phyloP scores from a whole-genome alignment of 2,329 filamentous ascomycete species.

The Aspergillus novoparasiticus region DNA sequence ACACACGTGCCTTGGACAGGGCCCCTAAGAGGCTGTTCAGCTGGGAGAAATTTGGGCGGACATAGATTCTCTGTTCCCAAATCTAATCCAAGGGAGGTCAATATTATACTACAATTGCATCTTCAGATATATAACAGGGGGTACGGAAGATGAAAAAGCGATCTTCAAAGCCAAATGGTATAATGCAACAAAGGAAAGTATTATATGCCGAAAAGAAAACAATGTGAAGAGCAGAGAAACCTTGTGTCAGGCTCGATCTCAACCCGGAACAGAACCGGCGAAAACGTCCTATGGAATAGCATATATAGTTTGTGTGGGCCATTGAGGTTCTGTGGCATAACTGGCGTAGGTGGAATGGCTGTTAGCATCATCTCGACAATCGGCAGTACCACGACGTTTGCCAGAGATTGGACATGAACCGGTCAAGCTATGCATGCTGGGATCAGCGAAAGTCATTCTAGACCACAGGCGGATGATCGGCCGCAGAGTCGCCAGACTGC shows the following conservation, averaged over 20 bases:
- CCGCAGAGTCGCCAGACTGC: conserved; percentile 9
- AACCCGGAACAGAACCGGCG: neutral
- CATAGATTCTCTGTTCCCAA: neutral
- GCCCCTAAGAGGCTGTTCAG: no score
- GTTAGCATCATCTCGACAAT: neutral
- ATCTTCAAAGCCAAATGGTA: neutral
- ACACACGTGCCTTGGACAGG: neutral
- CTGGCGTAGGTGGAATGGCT: neutral
- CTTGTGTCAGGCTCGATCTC: no score
- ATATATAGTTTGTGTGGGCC: neutral
- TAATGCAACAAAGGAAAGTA: neutral
- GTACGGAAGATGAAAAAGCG: neutral
- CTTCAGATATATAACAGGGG: neutral
- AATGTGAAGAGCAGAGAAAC: neutral
- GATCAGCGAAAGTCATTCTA: neutral
- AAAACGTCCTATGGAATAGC: neutral
- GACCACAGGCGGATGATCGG: conserved; percentile 29
- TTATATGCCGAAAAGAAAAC: neutral
- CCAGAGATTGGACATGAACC: neutral
- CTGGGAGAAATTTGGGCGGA: neutral
- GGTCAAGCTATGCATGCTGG: neutral
- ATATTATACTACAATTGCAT: neutral
- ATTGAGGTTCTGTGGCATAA: neutral
- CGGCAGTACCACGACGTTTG: neutral
- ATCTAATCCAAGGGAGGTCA: neutral